phyloP scores from a whole-genome alignment of 768 basidiomycete genomes.

The Coprinopsis marcescibilis region DNA sequence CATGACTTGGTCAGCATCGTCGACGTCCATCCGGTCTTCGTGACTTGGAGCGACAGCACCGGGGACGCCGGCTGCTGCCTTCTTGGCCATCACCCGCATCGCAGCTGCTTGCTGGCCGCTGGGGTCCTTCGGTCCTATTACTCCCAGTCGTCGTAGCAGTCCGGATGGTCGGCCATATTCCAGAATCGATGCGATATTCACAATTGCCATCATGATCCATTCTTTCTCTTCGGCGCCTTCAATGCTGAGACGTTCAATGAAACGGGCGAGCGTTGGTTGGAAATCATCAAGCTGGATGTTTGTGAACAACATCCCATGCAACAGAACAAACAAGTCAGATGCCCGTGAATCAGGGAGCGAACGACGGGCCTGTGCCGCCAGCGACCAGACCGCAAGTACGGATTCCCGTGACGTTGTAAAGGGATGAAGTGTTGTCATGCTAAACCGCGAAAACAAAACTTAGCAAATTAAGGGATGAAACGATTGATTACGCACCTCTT shows the following conservation, averaged over 20 bases:
- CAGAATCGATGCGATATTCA: conserved; percentile 76
- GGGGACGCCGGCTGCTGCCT: conserved; percentile 27
- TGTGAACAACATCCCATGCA: conserved; percentile 98
- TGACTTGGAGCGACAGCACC: conserved; percentile 33
- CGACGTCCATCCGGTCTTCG: conserved; percentile 38
- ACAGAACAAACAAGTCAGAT: conserved; percentile 79
- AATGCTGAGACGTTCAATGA: conserved; percentile 80
- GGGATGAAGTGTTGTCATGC: conserved; percentile 88
- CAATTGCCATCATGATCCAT: conserved; percentile 95
- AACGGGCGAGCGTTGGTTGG: conserved; percentile 68
- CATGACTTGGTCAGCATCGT: conserved; percentile 20
- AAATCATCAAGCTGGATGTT: conserved; percentile 94
- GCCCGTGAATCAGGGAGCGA: conserved; percentile 68
- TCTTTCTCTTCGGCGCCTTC: conserved; percentile 79
- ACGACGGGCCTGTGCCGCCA: conserved; percentile 64
- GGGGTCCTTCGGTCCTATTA: conserved; percentile 36
- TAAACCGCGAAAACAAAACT: conserved; percentile 26
- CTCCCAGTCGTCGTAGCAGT: conserved; percentile 59
- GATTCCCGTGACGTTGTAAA: conserved; percentile 88
- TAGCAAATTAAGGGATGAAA: conserved; percentile 8
- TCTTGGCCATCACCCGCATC: conserved; percentile 49
- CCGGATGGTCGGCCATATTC: conserved; percentile 83
- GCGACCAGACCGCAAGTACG: conserved; percentile 83
- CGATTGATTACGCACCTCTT: conserved; percentile 64
- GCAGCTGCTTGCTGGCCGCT: conserved; percentile 25